Percentiles rank a stretch among this genome's conserved stretches.
Evolutionary conservation across 306 rosid species (phyloP).

Genomic region (Rosa persica): DNA sequence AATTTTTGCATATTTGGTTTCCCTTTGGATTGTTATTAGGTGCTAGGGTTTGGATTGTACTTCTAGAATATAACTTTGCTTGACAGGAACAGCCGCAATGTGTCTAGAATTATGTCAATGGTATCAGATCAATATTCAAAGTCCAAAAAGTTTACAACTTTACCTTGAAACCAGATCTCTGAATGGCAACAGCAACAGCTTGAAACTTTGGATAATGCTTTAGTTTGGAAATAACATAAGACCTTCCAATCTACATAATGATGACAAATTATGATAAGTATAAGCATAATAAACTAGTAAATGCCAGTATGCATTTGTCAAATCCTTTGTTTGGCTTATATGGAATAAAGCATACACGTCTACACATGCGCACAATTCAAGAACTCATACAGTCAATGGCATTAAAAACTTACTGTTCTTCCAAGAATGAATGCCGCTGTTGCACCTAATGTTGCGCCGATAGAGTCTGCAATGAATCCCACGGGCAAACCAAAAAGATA

Average conservation of each 20-base stretch:
- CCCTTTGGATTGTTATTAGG: not conserved
- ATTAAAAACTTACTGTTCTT: slow-evolving; percentile 45
- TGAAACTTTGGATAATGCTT: slow-evolving; percentile 44
- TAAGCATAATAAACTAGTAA: not conserved
- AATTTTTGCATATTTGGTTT: not conserved
- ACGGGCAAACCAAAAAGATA: slow-evolving; percentile 61
- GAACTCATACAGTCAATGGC: slow-evolving; percentile 1
- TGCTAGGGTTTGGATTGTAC: not conserved
- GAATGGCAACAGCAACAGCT: slow-evolving; percentile 40
- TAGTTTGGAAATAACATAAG: slow-evolving; percentile 42
- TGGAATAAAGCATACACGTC: slow-evolving; percentile 1
- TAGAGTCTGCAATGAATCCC: slow-evolving; percentile 55
- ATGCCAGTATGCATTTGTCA: slow-evolving; percentile 2
- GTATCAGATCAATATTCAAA: not conserved
- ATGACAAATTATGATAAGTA: not conserved
- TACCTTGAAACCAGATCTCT: slow-evolving; percentile 49
- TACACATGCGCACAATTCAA: not conserved
- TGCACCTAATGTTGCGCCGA: slow-evolving; percentile 63
- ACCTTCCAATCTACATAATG: slow-evolving; percentile 38
- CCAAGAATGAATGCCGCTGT: slow-evolving; percentile 55
- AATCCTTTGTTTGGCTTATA: not conserved
- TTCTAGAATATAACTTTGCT: not conserved
- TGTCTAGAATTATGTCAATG: not conserved
- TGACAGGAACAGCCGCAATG: not conserved
- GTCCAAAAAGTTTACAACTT: not conserved